Evolutionary conservation across 768 basidiomycete species (phyloP), one percentile per base, ranked within the genome.

Genomic region (Phanerodontia chrysosporium): DNA sequence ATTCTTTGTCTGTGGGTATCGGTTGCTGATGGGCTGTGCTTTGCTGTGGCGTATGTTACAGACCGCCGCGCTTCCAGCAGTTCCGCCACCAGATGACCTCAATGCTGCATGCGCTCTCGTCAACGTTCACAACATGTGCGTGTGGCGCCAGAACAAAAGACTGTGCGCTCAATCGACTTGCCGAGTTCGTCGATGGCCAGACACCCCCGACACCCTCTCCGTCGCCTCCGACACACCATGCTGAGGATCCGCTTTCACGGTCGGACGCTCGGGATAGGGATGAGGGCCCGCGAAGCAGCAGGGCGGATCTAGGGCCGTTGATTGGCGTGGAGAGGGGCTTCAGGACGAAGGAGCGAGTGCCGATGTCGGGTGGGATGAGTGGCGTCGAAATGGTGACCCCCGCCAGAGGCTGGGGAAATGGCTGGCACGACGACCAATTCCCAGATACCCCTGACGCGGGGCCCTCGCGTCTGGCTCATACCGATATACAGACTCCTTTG

Each of bases 71-170:
- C 54, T 63, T 83, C 24, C 67, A 74, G 21, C 81, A 83, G 60
- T 77, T 88, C 16, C 83, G 83, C 39, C 72, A 79, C 28, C 88
- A 89, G 65, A 83, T 89, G 74, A 78, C 85, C 0, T 83, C 84
- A 25, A 84, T 90, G 67, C 78, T 90, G 0, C 86, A 89, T 56
- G 78, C 86, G 6, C 78, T 90, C 54, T 76, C 82, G 7, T 84
- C 84, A 18, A 87, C 85, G 0, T 90, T 90, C 65, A 84, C 85
- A 3, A 85, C 86, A 0, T 90, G 89, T 56, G 89, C 89, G 0
- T 90, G 89, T 62, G 89, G 89, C 6, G 75, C 80, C 10, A 76
- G 76, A 5, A 78, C 85, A 3, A 76, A 75, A 30, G 83, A 87
- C 54, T 91, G 89, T 64, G 86, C 83, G 2, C 69, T 87, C 25